phyloP scores from a whole-genome alignment of 2,329 filamentous ascomycete genomes.

The Ceratocystis destructans region DNA sequence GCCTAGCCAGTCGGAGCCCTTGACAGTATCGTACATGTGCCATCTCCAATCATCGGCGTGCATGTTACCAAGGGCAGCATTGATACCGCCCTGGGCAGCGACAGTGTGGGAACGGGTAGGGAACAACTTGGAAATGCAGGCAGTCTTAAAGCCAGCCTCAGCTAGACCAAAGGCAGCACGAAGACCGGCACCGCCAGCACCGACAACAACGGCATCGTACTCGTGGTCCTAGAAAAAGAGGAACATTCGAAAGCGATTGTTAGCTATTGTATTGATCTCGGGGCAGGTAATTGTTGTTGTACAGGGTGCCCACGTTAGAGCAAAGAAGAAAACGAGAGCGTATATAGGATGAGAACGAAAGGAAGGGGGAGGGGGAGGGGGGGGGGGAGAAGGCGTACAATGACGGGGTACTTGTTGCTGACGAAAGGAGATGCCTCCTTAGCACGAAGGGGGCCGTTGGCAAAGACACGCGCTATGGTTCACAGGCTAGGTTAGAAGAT shows the following conservation, averaged over 20 bases:
- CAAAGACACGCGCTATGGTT: conserved; percentile 62
- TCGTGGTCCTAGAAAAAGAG: conserved; percentile 63
- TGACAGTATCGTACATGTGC: conserved; percentile 99
- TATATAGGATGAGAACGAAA: background rate
- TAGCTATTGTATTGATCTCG: background rate
- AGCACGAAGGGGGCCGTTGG: conserved; percentile 71
- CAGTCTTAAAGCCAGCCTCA: conserved; percentile 80
- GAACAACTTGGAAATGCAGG: conserved; percentile 78
- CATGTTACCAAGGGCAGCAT: conserved; percentile 86
- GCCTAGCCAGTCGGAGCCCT: conserved; percentile 93
- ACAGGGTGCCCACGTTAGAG: too few relatives aligned
- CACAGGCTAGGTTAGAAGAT: background rate
- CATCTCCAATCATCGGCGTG: conserved; percentile 97
- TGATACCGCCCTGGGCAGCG: conserved; percentile 71
- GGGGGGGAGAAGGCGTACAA: conserved; percentile 45
- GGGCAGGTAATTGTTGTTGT: too few relatives aligned
- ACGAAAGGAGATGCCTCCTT: conserved; percentile 85
- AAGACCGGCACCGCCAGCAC: conserved; percentile 67
- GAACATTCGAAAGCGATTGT: background rate
- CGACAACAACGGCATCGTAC: conserved; percentile 93
- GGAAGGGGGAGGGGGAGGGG: background rate
- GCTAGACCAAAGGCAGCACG: conserved; percentile 75
- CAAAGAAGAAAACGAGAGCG: background rate
- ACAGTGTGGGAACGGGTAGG: conserved; percentile 77
- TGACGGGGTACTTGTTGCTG: conserved; percentile 83